These are phyloP conservation scores for Microascus cirrosus DNA, from an alignment of 2,329 filamentous ascomycete genomes.

Conservation along the genomic window DNA sequence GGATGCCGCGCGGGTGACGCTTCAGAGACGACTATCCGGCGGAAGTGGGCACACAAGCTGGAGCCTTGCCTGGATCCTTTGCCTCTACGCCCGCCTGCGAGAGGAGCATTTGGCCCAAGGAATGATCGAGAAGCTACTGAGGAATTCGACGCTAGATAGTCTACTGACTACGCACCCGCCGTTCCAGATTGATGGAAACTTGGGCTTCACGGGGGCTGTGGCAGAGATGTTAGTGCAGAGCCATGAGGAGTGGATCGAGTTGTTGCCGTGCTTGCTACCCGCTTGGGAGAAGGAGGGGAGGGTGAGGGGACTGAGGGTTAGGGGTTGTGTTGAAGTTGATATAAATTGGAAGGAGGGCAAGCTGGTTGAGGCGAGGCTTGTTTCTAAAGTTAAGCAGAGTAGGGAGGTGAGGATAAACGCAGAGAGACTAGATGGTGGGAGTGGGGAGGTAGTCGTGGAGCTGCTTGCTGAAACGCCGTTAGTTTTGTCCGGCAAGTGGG, in stretches of 20 bases:
- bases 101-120: background rate
- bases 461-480: too few species aligned
- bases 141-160: conserved; percentile 12
- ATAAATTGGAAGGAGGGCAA: too few species aligned
- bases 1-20: background rate
- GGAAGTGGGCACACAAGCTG: background rate
- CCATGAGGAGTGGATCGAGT: too few species aligned
- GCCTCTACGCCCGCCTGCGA: background rate
- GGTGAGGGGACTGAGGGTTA: background rate
- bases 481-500: too few species aligned
- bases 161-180: conserved; percentile 23
- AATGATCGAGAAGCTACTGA: background rate
- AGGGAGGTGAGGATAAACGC: too few species aligned
- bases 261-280: too few species aligned
- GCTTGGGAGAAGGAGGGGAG: too few species aligned
- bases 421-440: too few species aligned
- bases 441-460: too few species aligned
- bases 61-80: background rate
- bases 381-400: too few species aligned
- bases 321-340: too few species aligned
- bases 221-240: conserved; percentile 31
- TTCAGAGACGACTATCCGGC: background rate
- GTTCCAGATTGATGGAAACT: conserved; percentile 40
- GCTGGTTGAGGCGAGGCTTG: too few species aligned
- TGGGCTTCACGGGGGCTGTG: conserved; percentile 31